Evolutionary conservation across 805 yeast genomes (phyloP), one percentile per base, ranked within the genome.

Genomic region (Candida ponderosae): DNA sequence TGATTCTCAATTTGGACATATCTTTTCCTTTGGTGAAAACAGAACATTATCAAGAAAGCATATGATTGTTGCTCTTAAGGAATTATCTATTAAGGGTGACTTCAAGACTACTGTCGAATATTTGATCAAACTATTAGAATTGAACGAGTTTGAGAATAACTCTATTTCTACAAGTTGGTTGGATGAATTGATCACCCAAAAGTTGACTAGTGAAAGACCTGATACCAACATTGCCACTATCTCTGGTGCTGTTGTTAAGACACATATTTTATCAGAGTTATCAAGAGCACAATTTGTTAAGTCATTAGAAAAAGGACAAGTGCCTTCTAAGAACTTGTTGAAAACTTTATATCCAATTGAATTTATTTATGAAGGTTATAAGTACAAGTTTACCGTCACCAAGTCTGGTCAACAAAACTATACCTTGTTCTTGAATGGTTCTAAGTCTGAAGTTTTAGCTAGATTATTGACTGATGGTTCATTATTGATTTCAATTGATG

Each of bases 91-190:
- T 53, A 80, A 98, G 63, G 98, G 99, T 74, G 98, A 93, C 56
- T 93, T 93, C 72, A 78, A 96, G 64, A 93, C 99, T 23, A 93
- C 98, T 14, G 96, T 90, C 46, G 99, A 93, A 65, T 93, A 93
- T 58, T 74, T 93, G 56, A 93, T 94, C 64, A 90, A 90, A 61
- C 73, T 93, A 50, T 72, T 93, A 53, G 97, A 93, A 66, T 89
- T 98, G 18, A 93, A 95, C 38, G 98, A 84, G 58, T 93, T 93
- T 53, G 97, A 88, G 65, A 88, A 82, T 40, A 94, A 93, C 63
- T 90, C 93, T 34, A 90, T 93, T 54, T 93, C 98, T 41, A 93
- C 99, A 40, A 97, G 97, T 39, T 93, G 99, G 99, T 77, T 93
- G 56, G 98, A 93, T 63, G 97, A 90, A 63, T 76, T 93, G 54